Base-by-base conservation (phyloP, 495 filamentous ascomycete genomes). In the Hypoxylon trugodes region DNA sequence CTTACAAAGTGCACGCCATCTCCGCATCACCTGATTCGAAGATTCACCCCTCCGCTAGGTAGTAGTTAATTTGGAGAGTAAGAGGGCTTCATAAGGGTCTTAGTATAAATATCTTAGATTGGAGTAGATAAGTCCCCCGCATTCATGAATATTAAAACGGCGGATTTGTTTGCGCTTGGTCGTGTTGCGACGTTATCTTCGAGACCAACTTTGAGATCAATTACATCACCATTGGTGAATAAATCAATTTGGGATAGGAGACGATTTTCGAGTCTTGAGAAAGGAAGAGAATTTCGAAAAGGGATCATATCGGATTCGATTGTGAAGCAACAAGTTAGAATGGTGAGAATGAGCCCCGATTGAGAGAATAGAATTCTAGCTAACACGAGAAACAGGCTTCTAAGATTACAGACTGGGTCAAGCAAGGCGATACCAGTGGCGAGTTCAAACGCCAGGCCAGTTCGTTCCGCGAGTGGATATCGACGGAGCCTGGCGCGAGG, bases 371-470 rank as follows among this genome's bases (percentile, higher is more conserved):
- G 16, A 22, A 0, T 25, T 13, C 22, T 45, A 26, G 26, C 26
- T 10, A 6, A 30, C 18, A 6, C 19, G 37, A 13, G n/a, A 37
- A 32, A 22, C 16, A 67, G 37, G 58, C 70, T 22, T 53, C 63
- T 48, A 86, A 81, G 30, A 95, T 96, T 73, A 93, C 91, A 24
- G 83, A 93, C 67, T 97, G 92, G 92, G 92, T 92, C 13, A 77
- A 82, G 18, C 87, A 86, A 30, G 77, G 78, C 53, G 89, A 92
- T 75, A 88, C 84, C 60, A 82, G 86, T 1, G 93, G 93, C 76
- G 93, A 96, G 76, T 97, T 96, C 86, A 96, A 95, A 77, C 88
- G 90, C 26, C 86, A 87, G 68, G 76, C 76, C 54, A 90, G 87
- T 35, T 80, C 82, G 46, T 93, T 92, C 75, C 87, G 90, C 36